A percentile compares a stretch with the other conserved stretches of the same genome.
Evolutionary conservation across 352 stramenopile genomes (phyloP).

Genomic region (Sclerospora graminicola): DNA sequence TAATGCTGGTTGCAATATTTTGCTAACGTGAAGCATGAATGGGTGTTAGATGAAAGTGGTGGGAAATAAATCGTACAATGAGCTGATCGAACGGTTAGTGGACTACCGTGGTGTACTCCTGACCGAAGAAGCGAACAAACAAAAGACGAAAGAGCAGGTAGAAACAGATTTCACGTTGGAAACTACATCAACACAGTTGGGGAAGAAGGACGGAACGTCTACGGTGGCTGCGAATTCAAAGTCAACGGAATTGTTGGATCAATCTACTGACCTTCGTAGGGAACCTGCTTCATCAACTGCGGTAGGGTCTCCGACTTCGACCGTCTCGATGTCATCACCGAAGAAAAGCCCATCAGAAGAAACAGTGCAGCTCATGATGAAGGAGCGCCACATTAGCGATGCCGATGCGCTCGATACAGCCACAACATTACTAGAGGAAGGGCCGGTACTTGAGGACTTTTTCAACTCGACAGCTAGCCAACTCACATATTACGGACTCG

Average conservation of each 20-base stretch:
- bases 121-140: conserved; percentile 32
- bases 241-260: conserved; percentile 14
- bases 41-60: conserved; percentile 53
- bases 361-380: conserved; percentile 65
- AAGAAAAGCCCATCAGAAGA: conserved; percentile 59
- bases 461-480: conserved; percentile 87
- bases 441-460: conserved; percentile 83
- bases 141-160: conserved; percentile 4
- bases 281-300: not conserved
- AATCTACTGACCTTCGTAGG: conserved; percentile 37
- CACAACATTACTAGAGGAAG: conserved; percentile 60
- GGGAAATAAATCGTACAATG: conserved; percentile 94
- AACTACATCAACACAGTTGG: not conserved
- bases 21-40: not conserved
- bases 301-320: conserved; percentile 7
- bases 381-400: conserved; percentile 66
- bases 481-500: conserved; percentile 91
- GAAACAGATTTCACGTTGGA: not conserved
- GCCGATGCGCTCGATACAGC: conserved; percentile 47
- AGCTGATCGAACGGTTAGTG: conserved; percentile 93
- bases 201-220: conserved; percentile 8
- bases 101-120: conserved; percentile 69
- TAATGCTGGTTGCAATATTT: not conserved
- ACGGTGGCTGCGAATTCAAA: conserved; percentile 2
- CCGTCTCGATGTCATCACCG: conserved; percentile 14